Conservation (phyloP, 129 eudicot species). For the Apium graveolens region DNA sequence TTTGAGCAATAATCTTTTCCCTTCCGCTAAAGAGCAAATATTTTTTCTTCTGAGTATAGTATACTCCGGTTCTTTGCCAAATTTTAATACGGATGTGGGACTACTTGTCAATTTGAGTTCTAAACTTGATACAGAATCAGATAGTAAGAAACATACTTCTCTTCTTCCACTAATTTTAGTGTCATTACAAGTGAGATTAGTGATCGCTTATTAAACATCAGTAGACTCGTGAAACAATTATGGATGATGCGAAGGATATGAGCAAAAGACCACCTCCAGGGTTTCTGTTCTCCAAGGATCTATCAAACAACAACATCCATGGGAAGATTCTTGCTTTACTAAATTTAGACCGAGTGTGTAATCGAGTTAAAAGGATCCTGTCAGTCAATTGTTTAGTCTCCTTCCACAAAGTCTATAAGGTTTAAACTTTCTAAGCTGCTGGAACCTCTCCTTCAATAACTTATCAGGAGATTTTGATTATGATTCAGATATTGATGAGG, state of each 20-base stretch:
- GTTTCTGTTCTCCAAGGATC: not conserved
- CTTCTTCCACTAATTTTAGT: not conserved
- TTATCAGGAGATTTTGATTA: too few species aligned
- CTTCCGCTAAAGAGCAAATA: constrained; percentile 9
- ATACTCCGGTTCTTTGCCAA: not conserved
- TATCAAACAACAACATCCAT: not conserved
- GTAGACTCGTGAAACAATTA: not conserved
- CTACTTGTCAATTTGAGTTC: not conserved
- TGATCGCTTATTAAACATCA: not conserved
- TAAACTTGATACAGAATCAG: not conserved
- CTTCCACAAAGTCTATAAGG: not conserved
- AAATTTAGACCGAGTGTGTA: not conserved
- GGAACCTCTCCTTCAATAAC: too few species aligned
- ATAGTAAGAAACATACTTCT: not conserved
- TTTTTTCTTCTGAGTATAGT: not conserved
- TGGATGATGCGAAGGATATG: not conserved
- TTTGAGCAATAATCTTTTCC: constrained; percentile 2
- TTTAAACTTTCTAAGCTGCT: not conserved
- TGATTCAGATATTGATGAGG: too few species aligned
- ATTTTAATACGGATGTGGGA: not conserved
- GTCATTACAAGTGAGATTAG: not conserved
- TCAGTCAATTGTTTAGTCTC: not conserved
- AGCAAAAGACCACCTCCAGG: not conserved
- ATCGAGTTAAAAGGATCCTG: not conserved
- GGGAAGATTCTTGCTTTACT: not conserved